These are phyloP conservation scores for Adansonia rubrostipa DNA, from an alignment of 441 rosid species.

Conservation along the genomic window DNA sequence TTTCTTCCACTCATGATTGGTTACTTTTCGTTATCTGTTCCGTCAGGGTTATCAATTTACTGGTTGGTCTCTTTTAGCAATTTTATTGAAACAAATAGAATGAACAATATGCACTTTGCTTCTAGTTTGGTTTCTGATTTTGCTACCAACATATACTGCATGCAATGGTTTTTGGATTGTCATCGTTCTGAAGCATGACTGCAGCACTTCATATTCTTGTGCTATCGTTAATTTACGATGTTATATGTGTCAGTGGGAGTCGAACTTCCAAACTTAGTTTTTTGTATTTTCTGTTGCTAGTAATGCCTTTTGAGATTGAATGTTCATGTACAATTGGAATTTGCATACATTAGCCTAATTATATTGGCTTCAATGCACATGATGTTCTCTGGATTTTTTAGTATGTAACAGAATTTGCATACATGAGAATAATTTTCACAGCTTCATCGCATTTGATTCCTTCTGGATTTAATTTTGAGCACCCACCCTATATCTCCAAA, in stretches of 20 bases:
- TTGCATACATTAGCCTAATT: slow-evolving; percentile 4
- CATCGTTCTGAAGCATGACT: background rate
- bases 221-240: background rate
- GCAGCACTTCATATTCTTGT: background rate
- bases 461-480: background rate
- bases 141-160: background rate
- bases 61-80: slow-evolving; percentile 66
- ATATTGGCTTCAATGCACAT: background rate
- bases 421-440: background rate
- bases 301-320: background rate
- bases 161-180: background rate
- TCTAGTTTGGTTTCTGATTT: slow-evolving; percentile 1
- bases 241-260: background rate
- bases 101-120: background rate
- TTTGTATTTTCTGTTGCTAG: background rate
- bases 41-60: slow-evolving; percentile 91
- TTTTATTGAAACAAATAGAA: slow-evolving; percentile 19
- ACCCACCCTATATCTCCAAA: background rate
- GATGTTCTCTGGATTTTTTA: background rate
- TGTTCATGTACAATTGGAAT: background rate
- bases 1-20: slow-evolving; percentile 98
- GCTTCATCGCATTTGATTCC: slow-evolving; percentile 12
- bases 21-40: slow-evolving; percentile 94
- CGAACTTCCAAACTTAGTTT: slow-evolving; percentile 6
- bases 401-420: background rate